These are phyloP conservation scores for Lecanicillium sp. DNA, from an alignment of 2,329 filamentous ascomycete genomes.

Conservation along the genomic window DNA sequence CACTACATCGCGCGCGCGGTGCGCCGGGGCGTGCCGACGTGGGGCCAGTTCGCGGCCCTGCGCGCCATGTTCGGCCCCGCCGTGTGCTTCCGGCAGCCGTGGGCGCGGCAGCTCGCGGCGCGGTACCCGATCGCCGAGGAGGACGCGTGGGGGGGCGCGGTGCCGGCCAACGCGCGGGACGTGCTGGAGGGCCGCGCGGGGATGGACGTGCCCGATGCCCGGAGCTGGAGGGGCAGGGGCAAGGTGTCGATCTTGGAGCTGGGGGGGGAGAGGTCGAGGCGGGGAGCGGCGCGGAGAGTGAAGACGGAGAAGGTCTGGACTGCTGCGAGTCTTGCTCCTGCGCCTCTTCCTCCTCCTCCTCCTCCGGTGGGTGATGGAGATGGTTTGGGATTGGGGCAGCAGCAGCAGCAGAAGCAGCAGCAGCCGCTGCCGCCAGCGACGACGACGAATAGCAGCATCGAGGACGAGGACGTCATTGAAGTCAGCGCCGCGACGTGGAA, in stretches of 20 bases:
- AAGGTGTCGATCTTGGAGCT: background rate
- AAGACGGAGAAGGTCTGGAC: background rate
- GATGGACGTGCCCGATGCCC: background rate
- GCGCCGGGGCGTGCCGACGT: background rate
- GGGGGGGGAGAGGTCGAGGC: background rate
- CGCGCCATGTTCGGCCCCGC: conserved; percentile 10
- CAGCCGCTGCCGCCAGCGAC: background rate
- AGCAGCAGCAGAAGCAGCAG: background rate
- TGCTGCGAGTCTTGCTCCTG: background rate
- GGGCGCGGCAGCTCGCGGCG: background rate
- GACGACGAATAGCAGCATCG: no score
- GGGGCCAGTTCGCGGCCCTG: conserved; percentile 7
- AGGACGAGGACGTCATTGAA: background rate
- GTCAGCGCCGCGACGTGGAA: background rate
- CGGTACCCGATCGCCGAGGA: conserved; percentile 1
- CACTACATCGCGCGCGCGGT: background rate
- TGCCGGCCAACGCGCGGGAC: background rate
- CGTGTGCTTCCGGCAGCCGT: conserved; percentile 4
- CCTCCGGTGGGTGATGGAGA: no score
- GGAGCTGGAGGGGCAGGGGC: no score
- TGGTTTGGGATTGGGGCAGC: background rate
- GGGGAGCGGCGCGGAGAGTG: background rate
- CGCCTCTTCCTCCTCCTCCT: no score
- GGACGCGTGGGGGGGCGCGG: conserved; percentile 2
- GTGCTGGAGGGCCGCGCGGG: background rate